Base-by-base conservation (phyloP, 305 asterid genomes). In the Solanum hybrid region DNA sequence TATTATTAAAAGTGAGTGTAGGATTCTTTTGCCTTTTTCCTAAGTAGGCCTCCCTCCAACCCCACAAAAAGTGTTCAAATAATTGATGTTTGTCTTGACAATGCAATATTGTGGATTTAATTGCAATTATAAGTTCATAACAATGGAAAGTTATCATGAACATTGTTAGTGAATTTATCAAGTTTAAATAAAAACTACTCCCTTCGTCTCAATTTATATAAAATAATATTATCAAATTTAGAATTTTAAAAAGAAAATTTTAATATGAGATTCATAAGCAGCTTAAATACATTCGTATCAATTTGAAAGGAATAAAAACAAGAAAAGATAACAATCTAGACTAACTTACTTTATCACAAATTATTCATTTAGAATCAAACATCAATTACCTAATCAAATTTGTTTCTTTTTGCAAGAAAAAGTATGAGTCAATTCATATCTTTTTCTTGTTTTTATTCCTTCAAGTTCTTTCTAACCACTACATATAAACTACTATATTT, bases 61-160 rank as follows among this genome's bases (percentile, higher is more conserved):
- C 64, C 86, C 86, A 79, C 51, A 78, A 35, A 78, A 78, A 37
- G 86, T 37, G 86, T 12, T 37, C 4, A 24, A 79, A 79, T 38
- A 79, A 37, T 79, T 37, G 64, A 8, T 77, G 82, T 35, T 12
- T 13, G 27, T 79, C 64, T 79, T 24, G 22, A 80, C 60, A 42
- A 42, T 42, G 6, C 26, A 27, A 7, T 26, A 24, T 81, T 81
- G 71, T 4, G 86, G 27, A 27, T 16, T 81, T 81, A 42, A 40
- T 26, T 81, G 22, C 6, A 40, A 26, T 4, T 27, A 71, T 1
- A 78, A 35, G 85, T 77, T 79, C 64, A 12, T 38, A 24, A 80
- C 35, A 80, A 38, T 24, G 1, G n/a, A 34, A 34, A 77, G 14
- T 22, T 16, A 40, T 40, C 17, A 42, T 81, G 37, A 42, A 27